These are phyloP conservation scores for Diaporthe citriasiana DNA, from an alignment of 2,329 filamentous ascomycete species.

Conservation along the genomic window DNA sequence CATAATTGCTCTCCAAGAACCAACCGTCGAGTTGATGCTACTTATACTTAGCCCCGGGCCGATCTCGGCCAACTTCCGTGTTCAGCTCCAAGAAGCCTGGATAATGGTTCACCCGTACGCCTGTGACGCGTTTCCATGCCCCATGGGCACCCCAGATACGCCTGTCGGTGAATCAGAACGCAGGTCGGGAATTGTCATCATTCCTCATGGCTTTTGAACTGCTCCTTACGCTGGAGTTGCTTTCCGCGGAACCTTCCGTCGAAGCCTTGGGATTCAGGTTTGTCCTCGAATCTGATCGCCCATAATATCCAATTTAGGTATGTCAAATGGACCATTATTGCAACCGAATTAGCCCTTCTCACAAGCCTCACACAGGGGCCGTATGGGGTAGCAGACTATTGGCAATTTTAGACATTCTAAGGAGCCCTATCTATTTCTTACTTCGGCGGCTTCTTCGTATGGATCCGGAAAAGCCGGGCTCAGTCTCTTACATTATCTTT, in stretches of 20 bases:
- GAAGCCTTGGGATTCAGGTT: background rate
- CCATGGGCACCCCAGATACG: background rate
- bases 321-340: background rate
- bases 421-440: background rate
- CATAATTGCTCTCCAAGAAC: background rate
- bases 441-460: background rate
- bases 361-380: background rate
- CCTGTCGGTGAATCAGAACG: constrained; percentile 1
- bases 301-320: background rate
- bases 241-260: background rate
- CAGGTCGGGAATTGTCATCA: background rate
- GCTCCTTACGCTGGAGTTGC: background rate
- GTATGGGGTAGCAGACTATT: background rate
- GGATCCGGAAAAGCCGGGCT: background rate
- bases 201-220: background rate
- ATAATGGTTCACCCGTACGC: constrained; percentile 15
- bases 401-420: background rate
- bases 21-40: background rate
- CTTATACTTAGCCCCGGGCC: constrained; percentile 7
- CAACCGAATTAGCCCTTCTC: background rate
- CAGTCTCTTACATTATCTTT: no score
- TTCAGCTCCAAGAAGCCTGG: background rate
- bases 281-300: background rate
- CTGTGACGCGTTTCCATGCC: background rate
- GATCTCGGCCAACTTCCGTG: constrained; percentile 25